Conservation (phyloP, 139 green algal species). For the Yamagishiella unicocca region DNA sequence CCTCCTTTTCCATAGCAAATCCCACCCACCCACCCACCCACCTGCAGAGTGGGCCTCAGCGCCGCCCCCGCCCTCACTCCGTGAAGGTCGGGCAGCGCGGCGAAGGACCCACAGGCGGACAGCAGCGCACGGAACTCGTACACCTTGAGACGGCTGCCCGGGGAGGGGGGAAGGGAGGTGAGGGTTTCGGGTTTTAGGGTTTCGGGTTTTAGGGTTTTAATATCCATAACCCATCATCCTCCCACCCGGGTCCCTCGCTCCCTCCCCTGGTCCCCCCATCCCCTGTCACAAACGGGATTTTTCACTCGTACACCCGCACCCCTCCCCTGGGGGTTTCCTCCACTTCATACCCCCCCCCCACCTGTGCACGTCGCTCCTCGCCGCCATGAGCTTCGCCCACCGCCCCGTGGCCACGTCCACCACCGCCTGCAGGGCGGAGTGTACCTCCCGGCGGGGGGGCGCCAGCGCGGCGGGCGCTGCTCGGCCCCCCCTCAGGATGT, state of each 20-base stretch:
- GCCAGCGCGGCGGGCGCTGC: conserved; percentile 4
- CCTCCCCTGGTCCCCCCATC: background rate
- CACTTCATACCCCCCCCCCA: background rate
- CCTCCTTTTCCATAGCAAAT: no score
- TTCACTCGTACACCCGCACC: background rate
- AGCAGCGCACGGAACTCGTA: conserved; percentile 69
- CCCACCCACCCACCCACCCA: background rate
- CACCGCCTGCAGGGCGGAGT: conserved; percentile 58
- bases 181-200: no score
- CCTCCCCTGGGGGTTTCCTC: background rate
- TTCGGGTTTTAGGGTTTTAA: no score
- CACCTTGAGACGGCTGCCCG: conserved; percentile 65
- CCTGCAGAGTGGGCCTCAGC: conserved; percentile 70
- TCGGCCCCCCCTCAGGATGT: conserved; percentile 39
- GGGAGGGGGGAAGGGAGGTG: background rate
- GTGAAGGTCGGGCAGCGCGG: conserved; percentile 56
- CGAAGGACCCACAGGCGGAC: conserved; percentile 55
- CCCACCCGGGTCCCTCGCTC: background rate
- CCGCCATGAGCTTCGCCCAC: conserved; percentile 81
- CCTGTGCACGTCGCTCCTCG: conserved; percentile 57
- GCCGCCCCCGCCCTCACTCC: conserved; percentile 53
- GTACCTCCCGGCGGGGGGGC: conserved; percentile 35
- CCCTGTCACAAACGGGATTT: no score
- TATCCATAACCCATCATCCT: background rate
- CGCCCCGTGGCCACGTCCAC: conserved; percentile 75